Percentiles rank a stretch among this genome's conserved stretches.
phyloP scores from a whole-genome alignment of 805 yeast species.

The Candida taoyuanica region DNA sequence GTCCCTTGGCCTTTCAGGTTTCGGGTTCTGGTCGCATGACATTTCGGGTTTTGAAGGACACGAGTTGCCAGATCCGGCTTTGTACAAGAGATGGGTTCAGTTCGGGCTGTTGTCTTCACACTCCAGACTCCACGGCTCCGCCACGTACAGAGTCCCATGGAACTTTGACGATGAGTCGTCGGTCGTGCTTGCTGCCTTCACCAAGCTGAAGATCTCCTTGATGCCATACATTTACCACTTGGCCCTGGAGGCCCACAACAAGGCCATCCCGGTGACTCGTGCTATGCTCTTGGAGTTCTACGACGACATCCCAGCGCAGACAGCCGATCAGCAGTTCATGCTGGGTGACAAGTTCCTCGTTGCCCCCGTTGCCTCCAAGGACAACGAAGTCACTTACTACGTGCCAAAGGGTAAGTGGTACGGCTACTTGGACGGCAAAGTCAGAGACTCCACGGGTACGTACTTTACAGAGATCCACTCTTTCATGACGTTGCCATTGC shows the following conservation, averaged over 20 bases:
- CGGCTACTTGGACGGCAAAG: constrained; percentile 20
- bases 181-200: constrained; percentile 18
- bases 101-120: constrained; percentile 23
- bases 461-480: constrained; percentile 17
- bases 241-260: constrained; percentile 21
- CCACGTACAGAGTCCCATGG: constrained; percentile 24
- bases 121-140: constrained; percentile 23
- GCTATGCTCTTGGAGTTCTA: constrained; percentile 19
- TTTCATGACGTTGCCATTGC: constrained; percentile 19
- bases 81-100: constrained; percentile 24
- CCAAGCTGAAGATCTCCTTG: constrained; percentile 20
- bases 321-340: constrained; percentile 17
- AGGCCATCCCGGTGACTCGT: constrained; percentile 18
- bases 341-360: constrained; percentile 21
- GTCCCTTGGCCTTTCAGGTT: constrained; percentile 19
- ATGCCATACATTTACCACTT: constrained; percentile 22
- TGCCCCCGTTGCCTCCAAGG: constrained; percentile 18
- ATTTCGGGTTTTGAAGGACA: constrained; percentile 23
- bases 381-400: constrained; percentile 19
- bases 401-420: constrained; percentile 23
- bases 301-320: constrained; percentile 11
- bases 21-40: constrained; percentile 26
- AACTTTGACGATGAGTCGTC: constrained; percentile 23
- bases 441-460: constrained; percentile 18
- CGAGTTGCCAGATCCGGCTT: constrained; percentile 19